Evolutionary conservation across 257 asterid species (phyloP), one percentile per base, ranked within the genome.

Genomic region (Lantana camara): DNA sequence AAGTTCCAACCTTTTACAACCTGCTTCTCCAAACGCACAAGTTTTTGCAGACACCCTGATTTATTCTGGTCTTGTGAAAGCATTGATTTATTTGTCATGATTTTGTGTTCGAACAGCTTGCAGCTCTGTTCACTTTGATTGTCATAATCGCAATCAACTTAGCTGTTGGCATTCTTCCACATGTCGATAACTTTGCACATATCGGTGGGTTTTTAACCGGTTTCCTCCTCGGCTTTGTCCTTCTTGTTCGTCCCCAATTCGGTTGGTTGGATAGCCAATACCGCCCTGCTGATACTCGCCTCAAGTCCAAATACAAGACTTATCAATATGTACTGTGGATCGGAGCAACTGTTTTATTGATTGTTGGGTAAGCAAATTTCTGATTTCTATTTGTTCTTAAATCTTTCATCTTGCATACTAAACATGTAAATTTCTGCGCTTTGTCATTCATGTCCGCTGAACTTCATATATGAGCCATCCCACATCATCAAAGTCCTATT

Each of bases 141-240:
- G 63, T 91, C 71, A 83, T 88, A 64, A 82, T 85, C 21, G 74
- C 60, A 11, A 73, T 90, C 16, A 90, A 90, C 75, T 78, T 90
- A 78, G 96, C 85, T 0, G 91, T 85, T 15, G 96, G 97, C 20
- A 86, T 90, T 68, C 85, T 87, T 35, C 97, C 97, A 7, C 96
- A 85, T 24, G 96, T 90, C 1, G 97, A 90, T 80, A 88, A 88
- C 75, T 90, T 83, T 72, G 97, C 97, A 10, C 96, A 90, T 52
- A 91, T 91, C 53, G 96, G 96, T 60, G 97, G 97, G 13, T 91
- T 91, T 79, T 21, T 85, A 17, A 66, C 82, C 0, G 97, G 97
- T 40, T 84, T 91, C 60, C 89, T 91, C 67, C 90, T 91, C 20
- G 97, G 97, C 20, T 91, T 91, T 63, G 48, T 86, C 6, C 66